Conservation (phyloP, 2,329 filamentous ascomycete species). For the Diaporthe vexans region DNA sequence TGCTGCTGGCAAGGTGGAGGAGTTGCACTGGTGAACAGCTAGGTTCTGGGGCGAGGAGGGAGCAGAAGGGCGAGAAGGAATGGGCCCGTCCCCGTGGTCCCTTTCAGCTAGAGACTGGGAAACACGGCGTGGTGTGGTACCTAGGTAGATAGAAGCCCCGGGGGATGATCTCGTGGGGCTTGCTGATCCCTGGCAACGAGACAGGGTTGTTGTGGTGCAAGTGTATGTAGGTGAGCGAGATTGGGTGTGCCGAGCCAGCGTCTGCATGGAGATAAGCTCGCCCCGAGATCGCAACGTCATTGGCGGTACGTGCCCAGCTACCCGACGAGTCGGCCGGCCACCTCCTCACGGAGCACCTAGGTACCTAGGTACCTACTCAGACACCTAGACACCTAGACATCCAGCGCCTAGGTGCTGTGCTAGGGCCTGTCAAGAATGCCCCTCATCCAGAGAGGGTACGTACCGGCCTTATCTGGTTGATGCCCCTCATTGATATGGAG, state of each 20-base stretch:
- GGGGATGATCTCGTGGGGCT: slow-evolving; percentile 18
- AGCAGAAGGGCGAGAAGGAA: slow-evolving; percentile 5
- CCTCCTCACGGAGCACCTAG: no score
- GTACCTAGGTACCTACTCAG: background rate
- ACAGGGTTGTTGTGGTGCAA: background rate
- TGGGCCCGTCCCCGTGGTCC: slow-evolving; percentile 10
- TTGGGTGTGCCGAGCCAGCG: background rate
- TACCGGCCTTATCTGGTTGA: slow-evolving; percentile 1
- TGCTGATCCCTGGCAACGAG: slow-evolving; percentile 14
- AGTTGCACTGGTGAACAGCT: background rate
- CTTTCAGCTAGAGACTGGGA: slow-evolving; percentile 7
- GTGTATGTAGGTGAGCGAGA: background rate
- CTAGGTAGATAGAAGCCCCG: background rate
- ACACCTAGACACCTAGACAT: background rate
- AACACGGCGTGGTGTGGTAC: background rate
- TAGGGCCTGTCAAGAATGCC: background rate
- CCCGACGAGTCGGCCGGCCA: no score
- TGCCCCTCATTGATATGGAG: slow-evolving; percentile 31
- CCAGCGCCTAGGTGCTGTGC: no score
- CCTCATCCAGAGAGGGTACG: slow-evolving; percentile 3
- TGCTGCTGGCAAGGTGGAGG: background rate
- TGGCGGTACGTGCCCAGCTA: slow-evolving; percentile 12
- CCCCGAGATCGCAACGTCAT: slow-evolving; percentile 32
- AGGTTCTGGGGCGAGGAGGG: background rate
- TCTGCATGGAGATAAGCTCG: slow-evolving; percentile 16